Evolutionary conservation across 2,329 filamentous ascomycete genomes (phyloP).

Genomic region (Fusarium armeniacum): DNA sequence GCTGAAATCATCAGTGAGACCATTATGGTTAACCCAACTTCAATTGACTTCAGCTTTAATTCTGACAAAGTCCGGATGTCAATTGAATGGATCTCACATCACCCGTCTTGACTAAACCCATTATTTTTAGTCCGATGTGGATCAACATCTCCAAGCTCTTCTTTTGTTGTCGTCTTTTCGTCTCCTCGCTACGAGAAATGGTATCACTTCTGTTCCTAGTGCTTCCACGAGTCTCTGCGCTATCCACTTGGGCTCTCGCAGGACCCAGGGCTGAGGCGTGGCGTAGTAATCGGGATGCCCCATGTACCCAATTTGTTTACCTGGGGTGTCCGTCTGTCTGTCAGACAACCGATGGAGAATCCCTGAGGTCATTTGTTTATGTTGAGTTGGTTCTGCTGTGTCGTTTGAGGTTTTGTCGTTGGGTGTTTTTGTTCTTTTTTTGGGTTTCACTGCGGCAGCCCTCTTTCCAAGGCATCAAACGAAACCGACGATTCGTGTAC

Average conservation of each 20-base stretch:
- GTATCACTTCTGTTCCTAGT: conserved; percentile 39
- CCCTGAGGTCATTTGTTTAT: conserved; percentile 16
- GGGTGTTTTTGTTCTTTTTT: conserved; percentile 4
- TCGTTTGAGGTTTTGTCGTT: conserved; percentile 18
- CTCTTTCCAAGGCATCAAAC: conserved; percentile 19
- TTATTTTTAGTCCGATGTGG: conserved; percentile 29
- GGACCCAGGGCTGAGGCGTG: conserved; percentile 36
- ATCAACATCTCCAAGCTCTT: conserved; percentile 27
- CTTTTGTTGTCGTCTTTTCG: conserved; percentile 29
- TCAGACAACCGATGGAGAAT: conserved; percentile 21
- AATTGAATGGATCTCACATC: conserved; percentile 24
- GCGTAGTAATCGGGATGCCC: conserved; percentile 24
- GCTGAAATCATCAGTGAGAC: conserved; percentile 7
- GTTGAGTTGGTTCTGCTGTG: conserved; percentile 5
- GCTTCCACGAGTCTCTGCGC: conserved; percentile 47
- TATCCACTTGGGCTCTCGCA: conserved; percentile 41
- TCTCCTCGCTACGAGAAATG: conserved; percentile 30
- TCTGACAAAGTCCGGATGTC: background rate
- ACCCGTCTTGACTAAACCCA: conserved; percentile 14
- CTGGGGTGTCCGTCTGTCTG: conserved; percentile 6
- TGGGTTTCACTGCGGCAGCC: conserved; percentile 31
- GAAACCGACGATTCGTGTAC: conserved; percentile 13
- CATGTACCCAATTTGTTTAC: conserved; percentile 20
- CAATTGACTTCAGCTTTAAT: conserved; percentile 4
- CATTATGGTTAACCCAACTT: background rate